These are phyloP conservation scores for Nemania bipapillata DNA, from an alignment of 2,329 filamentous ascomycete species.

Conservation along the genomic window DNA sequence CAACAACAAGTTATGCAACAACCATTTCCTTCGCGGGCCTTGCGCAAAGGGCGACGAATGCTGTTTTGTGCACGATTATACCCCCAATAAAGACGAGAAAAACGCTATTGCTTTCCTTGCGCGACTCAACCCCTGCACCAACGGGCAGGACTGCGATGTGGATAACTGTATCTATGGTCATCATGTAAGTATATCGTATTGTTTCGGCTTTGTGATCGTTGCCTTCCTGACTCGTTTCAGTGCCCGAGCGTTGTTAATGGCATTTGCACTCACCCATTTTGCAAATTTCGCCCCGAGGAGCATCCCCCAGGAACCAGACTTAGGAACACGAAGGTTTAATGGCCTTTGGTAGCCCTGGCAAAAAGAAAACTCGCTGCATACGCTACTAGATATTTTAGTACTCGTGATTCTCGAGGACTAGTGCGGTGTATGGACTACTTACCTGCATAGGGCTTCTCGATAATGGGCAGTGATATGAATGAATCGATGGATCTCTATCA, in stretches of 20 bases:
- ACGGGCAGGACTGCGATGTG: slow-evolving; percentile 67
- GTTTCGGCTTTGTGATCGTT: background rate
- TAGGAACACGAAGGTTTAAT: slow-evolving; percentile 44
- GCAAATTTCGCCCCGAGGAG: slow-evolving; percentile 64
- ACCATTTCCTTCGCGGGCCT: slow-evolving; percentile 68
- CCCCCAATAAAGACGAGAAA: slow-evolving; percentile 64
- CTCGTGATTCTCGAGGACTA: background rate
- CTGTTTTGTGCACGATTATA: slow-evolving; percentile 67
- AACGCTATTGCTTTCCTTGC: slow-evolving; percentile 67
- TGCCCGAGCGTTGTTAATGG: slow-evolving; percentile 65
- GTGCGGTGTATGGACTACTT: background rate
- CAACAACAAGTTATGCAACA: slow-evolving; percentile 69
- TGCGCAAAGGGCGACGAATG: slow-evolving; percentile 67
- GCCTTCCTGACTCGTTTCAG: slow-evolving; percentile 50
- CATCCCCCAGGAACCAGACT: slow-evolving; percentile 69
- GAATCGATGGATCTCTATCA: slow-evolving; percentile 9
- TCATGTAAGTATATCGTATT: slow-evolving; percentile 59
- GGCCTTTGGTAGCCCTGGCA: background rate
- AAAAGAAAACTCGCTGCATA: slow-evolving; percentile 12
- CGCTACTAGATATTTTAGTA: slow-evolving; percentile 6
- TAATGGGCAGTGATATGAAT: slow-evolving; percentile 3
- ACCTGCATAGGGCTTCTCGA: background rate
- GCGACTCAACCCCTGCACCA: slow-evolving; percentile 67
- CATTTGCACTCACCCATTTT: slow-evolving; percentile 64
- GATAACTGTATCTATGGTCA: slow-evolving; percentile 72